Percentiles rank a stretch among this genome's conserved stretches.
Conservation (phyloP, 108 stramenopile species). For the Discostella pseudostelligera region DNA sequence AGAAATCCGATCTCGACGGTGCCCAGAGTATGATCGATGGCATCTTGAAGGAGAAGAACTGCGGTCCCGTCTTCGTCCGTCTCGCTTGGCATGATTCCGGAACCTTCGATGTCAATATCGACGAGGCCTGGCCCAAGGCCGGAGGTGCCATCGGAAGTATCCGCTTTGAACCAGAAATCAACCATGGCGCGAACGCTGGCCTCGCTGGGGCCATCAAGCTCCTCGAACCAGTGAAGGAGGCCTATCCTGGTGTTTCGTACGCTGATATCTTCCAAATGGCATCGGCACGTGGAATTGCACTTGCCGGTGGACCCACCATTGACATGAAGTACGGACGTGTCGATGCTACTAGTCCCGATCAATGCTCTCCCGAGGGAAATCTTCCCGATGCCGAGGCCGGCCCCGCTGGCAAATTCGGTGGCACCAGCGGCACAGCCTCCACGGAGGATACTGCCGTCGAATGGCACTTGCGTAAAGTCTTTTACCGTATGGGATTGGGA, state of each 20-base stretch:
- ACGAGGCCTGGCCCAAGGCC: constrained; percentile 59
- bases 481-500: constrained; percentile 92
- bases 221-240: constrained; percentile 86
- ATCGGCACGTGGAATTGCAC: constrained; percentile 61
- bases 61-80: constrained; percentile 89
- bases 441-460: constrained; percentile 53
- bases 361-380: constrained; percentile 71
- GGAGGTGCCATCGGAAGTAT: constrained; percentile 84
- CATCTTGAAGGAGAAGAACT: constrained; percentile 83
- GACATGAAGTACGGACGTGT: constrained; percentile 80
- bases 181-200: constrained; percentile 94
- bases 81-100: constrained; percentile 98
- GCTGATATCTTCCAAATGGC: constrained; percentile 83
- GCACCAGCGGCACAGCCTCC: constrained; percentile 55
- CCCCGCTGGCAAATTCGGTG: constrained; percentile 69
- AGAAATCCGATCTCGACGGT: constrained; percentile 77
- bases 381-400: constrained; percentile 85
- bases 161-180: constrained; percentile 90
- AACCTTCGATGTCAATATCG: constrained; percentile 67
- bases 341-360: constrained; percentile 50
- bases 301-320: constrained; percentile 77
- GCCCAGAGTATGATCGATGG: constrained; percentile 91
- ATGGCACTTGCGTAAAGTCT: constrained; percentile 89
- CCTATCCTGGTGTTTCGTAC: constrained; percentile 65
- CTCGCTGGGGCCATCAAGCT: constrained; percentile 58